phyloP scores from a whole-genome alignment of 352 stramenopile genomes.

The Pseudoperonospora humuli region DNA sequence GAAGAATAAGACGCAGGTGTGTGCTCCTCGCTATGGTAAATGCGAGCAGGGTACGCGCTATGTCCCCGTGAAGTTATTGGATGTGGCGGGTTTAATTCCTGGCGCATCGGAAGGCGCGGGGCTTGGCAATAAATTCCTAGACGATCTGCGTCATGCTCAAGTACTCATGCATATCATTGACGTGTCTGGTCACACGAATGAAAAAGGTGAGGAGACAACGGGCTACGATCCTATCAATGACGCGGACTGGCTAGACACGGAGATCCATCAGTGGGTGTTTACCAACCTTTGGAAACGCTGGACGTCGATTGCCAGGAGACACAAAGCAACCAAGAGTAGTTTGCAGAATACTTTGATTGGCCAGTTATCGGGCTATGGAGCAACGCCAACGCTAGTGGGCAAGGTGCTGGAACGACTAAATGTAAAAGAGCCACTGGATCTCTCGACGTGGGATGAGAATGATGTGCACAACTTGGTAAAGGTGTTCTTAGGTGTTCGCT shows the following conservation, averaged over 20 bases:
- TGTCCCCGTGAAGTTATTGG: slow-evolving; percentile 79
- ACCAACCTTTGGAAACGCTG: slow-evolving; percentile 85
- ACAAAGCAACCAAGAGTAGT: slow-evolving; percentile 67
- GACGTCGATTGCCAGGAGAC: slow-evolving; percentile 66
- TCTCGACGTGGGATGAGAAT: slow-evolving; percentile 43
- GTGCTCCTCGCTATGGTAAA: slow-evolving; percentile 67
- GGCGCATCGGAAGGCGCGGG: slow-evolving; percentile 88
- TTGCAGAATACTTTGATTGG: slow-evolving; percentile 58
- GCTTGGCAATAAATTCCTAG: slow-evolving; percentile 98
- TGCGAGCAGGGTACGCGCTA: slow-evolving; percentile 69
- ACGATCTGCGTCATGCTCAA: slow-evolving; percentile 82
- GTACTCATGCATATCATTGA: slow-evolving; percentile 89
- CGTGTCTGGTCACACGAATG: slow-evolving; percentile 82
- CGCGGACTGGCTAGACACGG: slow-evolving; percentile 75
- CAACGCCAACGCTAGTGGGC: slow-evolving; percentile 62
- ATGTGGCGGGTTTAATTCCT: slow-evolving; percentile 75
- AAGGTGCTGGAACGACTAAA: slow-evolving; percentile 61
- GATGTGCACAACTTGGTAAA: slow-evolving; percentile 76
- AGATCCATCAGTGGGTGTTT: slow-evolving; percentile 87
- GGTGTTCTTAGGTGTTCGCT: slow-evolving; percentile 67
- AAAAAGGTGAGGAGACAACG: slow-evolving; percentile 82
- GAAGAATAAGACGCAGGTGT: slow-evolving; percentile 52
- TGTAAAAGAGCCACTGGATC: slow-evolving; percentile 53
- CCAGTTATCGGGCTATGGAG: slow-evolving; percentile 75
- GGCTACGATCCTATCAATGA: slow-evolving; percentile 87